A percentile compares a stretch with the other conserved stretches of the same genome.
phyloP scores from a whole-genome alignment of 2,329 filamentous ascomycete species.

The Colletotrichum nymphaeae region DNA sequence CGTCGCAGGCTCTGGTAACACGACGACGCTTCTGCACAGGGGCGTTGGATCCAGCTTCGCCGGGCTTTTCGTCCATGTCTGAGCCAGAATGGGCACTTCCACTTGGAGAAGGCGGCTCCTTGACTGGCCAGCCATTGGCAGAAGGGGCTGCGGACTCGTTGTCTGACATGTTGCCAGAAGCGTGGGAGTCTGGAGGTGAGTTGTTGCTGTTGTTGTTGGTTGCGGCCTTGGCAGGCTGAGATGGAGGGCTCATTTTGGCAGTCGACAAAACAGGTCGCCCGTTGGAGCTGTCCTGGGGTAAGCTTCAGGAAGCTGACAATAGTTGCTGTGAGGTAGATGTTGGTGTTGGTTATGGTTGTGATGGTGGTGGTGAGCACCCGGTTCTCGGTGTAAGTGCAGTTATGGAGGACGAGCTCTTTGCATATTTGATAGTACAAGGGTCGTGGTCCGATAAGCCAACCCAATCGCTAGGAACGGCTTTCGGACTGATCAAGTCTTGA shows the following conservation, averaged over 20 bases:
- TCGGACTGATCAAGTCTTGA: constrained; percentile 34
- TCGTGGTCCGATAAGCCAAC: constrained; percentile 32
- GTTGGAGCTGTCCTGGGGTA: background rate
- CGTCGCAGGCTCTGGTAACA: constrained; percentile 84
- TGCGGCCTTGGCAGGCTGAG: constrained; percentile 32
- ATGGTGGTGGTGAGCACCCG: constrained; percentile 22
- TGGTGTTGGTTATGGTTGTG: background rate
- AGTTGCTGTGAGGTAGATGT: constrained; percentile 10
- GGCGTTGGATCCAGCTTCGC: constrained; percentile 52
- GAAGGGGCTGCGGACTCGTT: constrained; percentile 53
- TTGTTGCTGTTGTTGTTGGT: constrained; percentile 6
- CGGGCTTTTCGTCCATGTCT: constrained; percentile 51
- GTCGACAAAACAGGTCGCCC: constrained; percentile 13
- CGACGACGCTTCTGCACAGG: constrained; percentile 81
- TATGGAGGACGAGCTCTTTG: constrained; percentile 34
- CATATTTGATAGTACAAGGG: constrained; percentile 33
- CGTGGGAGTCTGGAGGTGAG: constrained; percentile 25
- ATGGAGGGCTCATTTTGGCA: constrained; percentile 34
- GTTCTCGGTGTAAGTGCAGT: constrained; percentile 36
- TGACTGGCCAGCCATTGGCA: constrained; percentile 47
- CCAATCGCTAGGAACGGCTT: constrained; percentile 35
- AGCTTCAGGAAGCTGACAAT: constrained; percentile 5
- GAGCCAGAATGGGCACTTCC: constrained; percentile 57
- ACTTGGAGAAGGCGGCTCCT: constrained; percentile 52
- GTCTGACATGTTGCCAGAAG: constrained; percentile 54